A percentile compares a stretch with the other conserved stretches of the same genome.
These are phyloP conservation scores for Corylus americana DNA, from an alignment of 306 rosid genomes.

Conservation along the genomic window DNA sequence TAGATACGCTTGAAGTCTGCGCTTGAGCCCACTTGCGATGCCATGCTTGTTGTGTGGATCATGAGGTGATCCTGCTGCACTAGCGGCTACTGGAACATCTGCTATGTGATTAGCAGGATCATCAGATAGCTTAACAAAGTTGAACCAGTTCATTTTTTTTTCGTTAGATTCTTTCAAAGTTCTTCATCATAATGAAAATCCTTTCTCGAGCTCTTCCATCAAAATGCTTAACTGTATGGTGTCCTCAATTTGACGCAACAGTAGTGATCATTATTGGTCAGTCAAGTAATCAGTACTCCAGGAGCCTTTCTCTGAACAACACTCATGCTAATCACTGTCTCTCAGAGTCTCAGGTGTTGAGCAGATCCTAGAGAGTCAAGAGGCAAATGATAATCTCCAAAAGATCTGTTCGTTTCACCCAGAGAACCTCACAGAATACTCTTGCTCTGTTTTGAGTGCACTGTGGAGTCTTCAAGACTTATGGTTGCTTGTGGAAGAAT, in stretches of 20 bases:
- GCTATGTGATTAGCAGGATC: no score
- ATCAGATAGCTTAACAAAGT: no score
- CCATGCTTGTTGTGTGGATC: no score
- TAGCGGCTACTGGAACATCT: no score
- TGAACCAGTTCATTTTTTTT: background rate
- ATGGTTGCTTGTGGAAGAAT: conserved; percentile 58
- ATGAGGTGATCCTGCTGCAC: no score
- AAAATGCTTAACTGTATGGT: conserved; percentile 37
- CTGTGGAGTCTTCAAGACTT: conserved; percentile 51
- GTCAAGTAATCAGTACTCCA: conserved; percentile 58
- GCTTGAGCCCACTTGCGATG: no score
- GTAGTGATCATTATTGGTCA: conserved; percentile 55
- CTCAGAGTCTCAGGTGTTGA: conserved; percentile 62
- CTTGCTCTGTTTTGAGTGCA: conserved; percentile 59
- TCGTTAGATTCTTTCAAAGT: background rate
- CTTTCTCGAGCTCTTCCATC: background rate
- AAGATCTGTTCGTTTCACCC: conserved; percentile 49
- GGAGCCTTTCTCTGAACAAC: conserved; percentile 50
- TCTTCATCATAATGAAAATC: background rate
- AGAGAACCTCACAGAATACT: conserved; percentile 52
- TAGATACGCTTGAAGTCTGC: no score
- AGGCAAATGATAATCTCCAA: conserved; percentile 47
- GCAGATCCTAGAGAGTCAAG: conserved; percentile 55
- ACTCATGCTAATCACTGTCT: conserved; percentile 63
- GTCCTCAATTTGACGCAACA: conserved; percentile 66